Conservation (phyloP, 306 rosid species). For the Carpinus fangiana region DNA sequence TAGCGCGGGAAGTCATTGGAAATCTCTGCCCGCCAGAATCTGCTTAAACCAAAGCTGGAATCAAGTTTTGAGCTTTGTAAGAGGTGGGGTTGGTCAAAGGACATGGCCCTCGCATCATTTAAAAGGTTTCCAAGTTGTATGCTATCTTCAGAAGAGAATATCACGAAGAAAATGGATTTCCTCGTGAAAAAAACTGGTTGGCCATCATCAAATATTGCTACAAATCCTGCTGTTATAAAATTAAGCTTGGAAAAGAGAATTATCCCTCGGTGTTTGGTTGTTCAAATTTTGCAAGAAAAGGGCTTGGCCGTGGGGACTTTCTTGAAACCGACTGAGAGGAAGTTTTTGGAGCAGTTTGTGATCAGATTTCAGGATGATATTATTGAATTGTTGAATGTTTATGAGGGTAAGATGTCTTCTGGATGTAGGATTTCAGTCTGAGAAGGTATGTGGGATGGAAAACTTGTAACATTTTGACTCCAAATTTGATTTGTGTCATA, state of each 20-base stretch:
- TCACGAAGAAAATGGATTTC: slow-evolving; percentile 10
- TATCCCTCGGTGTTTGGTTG: too few species aligned
- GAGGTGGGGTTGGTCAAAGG: too few species aligned
- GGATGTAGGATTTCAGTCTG: background rate
- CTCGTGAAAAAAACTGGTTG: slow-evolving; percentile 15
- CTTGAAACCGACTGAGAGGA: background rate
- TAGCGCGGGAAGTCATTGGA: too few species aligned
- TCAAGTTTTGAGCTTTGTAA: too few species aligned
- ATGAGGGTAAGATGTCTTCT: slow-evolving; percentile 4
- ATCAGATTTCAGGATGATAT: background rate
- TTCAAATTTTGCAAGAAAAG: slow-evolving; percentile 6
- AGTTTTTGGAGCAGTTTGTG: background rate
- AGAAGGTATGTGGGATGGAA: background rate
- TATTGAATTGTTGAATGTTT: slow-evolving; percentile 11
- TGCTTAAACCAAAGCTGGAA: too few species aligned
- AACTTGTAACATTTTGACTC: too few species aligned
- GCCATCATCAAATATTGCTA: slow-evolving; percentile 19
- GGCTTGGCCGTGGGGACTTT: background rate
- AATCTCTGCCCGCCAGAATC: too few species aligned
- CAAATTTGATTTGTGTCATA: too few species aligned
- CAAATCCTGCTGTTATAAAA: background rate
- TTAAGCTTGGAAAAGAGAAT: background rate
- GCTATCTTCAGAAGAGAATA: slow-evolving; percentile 16
- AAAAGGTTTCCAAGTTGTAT: slow-evolving; percentile 33
- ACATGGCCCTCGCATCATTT: slow-evolving; percentile 22